Percentiles rank a stretch among this genome's conserved stretches.
phyloP scores from a whole-genome alignment of 2,329 filamentous ascomycete genomes.

The Rutstroemia sp. region DNA sequence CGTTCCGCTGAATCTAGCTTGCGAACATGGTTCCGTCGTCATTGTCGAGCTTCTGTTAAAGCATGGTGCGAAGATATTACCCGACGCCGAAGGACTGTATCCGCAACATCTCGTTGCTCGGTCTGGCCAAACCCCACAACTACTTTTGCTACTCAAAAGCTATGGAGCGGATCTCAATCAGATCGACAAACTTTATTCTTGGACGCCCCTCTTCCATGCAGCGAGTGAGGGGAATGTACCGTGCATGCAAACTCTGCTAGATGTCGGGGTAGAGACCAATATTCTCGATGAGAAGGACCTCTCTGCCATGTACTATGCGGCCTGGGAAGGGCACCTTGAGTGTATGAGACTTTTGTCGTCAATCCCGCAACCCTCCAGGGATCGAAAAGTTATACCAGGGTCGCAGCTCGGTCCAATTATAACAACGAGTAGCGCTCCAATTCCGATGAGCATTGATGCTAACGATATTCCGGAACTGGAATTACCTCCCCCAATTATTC shows the following conservation, averaged over 20 bases:
- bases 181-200: conserved; percentile 90
- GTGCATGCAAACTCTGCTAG: conserved; percentile 74
- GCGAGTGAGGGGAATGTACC: conserved; percentile 92
- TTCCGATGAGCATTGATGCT: conserved; percentile 62
- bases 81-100: conserved; percentile 91
- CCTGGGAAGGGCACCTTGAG: conserved; percentile 92
- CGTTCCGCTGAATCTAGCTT: conserved; percentile 89
- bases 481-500: conserved; percentile 91
- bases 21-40: conserved; percentile 79
- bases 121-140: conserved; percentile 72
- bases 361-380: conserved; percentile 15
- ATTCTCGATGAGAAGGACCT: conserved; percentile 87
- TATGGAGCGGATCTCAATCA: conserved; percentile 90
- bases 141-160: conserved; percentile 72
- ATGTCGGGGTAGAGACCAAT: conserved; percentile 69
- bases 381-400: conserved; percentile 21
- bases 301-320: conserved; percentile 95
- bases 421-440: conserved; percentile 32
- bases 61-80: conserved; percentile 72
- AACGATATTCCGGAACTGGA: conserved; percentile 91
- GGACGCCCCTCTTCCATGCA: conserved; percentile 94
- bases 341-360: conserved; percentile 84
- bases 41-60: conserved; percentile 82
- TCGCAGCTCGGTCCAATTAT: conserved; percentile 28
- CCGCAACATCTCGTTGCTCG: conserved; percentile 95